phyloP scores from a whole-genome alignment of 768 basidiomycete genomes.

The Tricholoma hemisulphureum region DNA sequence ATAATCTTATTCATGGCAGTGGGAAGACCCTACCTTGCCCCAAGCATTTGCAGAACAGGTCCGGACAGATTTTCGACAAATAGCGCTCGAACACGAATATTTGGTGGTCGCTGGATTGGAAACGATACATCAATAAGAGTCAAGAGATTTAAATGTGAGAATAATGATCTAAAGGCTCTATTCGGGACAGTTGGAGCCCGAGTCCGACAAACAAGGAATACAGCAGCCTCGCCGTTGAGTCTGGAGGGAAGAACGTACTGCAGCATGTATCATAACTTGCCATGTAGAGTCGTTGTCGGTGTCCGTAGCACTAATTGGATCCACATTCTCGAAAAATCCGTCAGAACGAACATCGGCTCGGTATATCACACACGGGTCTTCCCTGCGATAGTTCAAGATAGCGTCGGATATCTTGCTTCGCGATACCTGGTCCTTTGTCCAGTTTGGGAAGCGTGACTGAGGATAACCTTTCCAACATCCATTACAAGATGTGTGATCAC shows the following conservation, averaged over 20 bases:
- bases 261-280: constrained; percentile 30
- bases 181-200: too few species aligned
- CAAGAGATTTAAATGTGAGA: background rate
- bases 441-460: constrained; percentile 53
- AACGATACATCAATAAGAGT: background rate
- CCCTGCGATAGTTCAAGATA: constrained; percentile 30
- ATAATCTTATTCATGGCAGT: constrained; percentile 31
- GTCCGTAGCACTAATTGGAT: constrained; percentile 17
- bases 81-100: constrained; percentile 45
- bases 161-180: background rate
- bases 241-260: constrained; percentile 30
- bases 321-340: constrained; percentile 38
- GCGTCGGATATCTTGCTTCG: constrained; percentile 41
- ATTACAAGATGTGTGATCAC: constrained; percentile 35
- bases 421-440: constrained; percentile 46
- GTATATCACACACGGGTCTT: constrained; percentile 31
- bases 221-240: background rate
- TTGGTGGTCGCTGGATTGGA: constrained; percentile 28
- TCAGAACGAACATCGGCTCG: constrained; percentile 39
- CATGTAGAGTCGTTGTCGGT: constrained; percentile 34
- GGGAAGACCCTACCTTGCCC: constrained; percentile 43
- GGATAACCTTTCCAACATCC: constrained; percentile 44
- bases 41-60: constrained; percentile 58
- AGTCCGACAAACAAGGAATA: background rate
- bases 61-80: constrained; percentile 55